phyloP scores from a whole-genome alignment of 352 stramenopile genomes.

The Phytophthora uliginosa region DNA sequence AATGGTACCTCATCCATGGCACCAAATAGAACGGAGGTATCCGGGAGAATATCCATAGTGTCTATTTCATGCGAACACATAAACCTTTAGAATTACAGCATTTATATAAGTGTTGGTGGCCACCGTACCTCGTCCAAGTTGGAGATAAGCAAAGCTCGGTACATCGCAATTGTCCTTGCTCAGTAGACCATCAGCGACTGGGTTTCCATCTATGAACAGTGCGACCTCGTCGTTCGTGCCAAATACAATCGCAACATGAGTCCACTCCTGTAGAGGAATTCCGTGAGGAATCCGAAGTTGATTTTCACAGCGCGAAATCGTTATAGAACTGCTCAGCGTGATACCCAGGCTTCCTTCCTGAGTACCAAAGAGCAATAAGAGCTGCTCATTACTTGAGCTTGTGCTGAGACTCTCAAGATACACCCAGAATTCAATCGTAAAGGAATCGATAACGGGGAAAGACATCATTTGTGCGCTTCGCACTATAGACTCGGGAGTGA shows the following conservation, averaged over 20 bases:
- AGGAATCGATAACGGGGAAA: constrained; percentile 19
- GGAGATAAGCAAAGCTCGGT: constrained; percentile 35
- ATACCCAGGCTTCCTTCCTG: constrained; percentile 24
- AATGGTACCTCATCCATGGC: constrained; percentile 56
- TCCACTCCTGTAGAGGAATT: constrained; percentile 38
- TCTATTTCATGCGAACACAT: constrained; percentile 19
- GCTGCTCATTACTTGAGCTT: constrained; percentile 14
- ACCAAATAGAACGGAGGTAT: constrained; percentile 37
- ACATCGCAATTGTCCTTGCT: constrained; percentile 31
- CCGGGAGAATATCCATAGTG: constrained; percentile 25
- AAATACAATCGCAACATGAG: constrained; percentile 52
- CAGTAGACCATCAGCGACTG: constrained; percentile 28
- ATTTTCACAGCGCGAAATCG: constrained; percentile 43
- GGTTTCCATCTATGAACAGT: constrained; percentile 43
- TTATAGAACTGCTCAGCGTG: constrained; percentile 28
- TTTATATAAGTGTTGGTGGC: no score
- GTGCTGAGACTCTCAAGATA: constrained; percentile 23
- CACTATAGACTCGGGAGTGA: constrained; percentile 38
- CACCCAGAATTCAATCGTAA: constrained; percentile 65
- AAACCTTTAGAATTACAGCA: neutral
- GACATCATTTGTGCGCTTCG: constrained; percentile 37
- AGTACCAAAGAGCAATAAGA: constrained; percentile 51
- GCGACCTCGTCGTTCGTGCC: constrained; percentile 19
- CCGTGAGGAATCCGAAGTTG: constrained; percentile 44
- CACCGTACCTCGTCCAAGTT: constrained; percentile 55